phyloP scores from a whole-genome alignment of 345 rosid species.

The Pistacia vera region DNA sequence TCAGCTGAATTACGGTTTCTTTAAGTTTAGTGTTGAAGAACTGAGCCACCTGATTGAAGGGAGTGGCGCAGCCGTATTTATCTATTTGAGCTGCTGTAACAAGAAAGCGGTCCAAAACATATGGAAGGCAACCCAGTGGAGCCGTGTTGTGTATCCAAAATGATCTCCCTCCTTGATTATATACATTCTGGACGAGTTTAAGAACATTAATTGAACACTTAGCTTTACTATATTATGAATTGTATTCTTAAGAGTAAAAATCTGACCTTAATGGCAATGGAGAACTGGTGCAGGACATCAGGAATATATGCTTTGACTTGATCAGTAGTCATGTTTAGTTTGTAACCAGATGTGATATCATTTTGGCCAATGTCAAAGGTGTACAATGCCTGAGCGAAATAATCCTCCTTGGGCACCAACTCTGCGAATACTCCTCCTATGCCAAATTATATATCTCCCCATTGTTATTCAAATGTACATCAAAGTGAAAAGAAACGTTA shows the following conservation, averaged over 20 bases:
- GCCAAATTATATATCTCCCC: not conserved
- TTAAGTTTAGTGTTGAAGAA: constrained; percentile 48
- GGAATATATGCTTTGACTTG: constrained; percentile 67
- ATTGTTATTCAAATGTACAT: too few species aligned
- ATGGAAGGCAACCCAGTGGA: constrained; percentile 72
- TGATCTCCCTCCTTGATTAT: constrained; percentile 64
- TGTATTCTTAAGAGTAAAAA: not conserved
- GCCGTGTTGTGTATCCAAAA: constrained; percentile 87
- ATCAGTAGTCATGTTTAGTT: constrained; percentile 57
- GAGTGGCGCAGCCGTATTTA: constrained; percentile 57
- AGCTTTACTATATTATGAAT: not conserved
- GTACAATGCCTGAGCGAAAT: constrained; percentile 50
- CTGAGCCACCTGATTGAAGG: constrained; percentile 62
- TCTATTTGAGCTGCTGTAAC: constrained; percentile 42
- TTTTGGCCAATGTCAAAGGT: constrained; percentile 76
- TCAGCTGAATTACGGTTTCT: constrained; percentile 36
- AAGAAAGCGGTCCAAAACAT: constrained; percentile 47
- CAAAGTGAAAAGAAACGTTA: not conserved
- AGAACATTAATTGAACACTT: not conserved
- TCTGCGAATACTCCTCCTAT: constrained; percentile 39
- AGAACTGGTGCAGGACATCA: constrained; percentile 44
- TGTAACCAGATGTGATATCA: constrained; percentile 66
- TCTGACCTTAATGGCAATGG: constrained; percentile 43
- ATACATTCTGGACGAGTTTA: constrained; percentile 36
- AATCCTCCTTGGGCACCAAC: constrained; percentile 52